These are phyloP conservation scores for Crithidia fasciculata DNA, from an alignment of 208 protist species.

Conservation along the genomic window DNA sequence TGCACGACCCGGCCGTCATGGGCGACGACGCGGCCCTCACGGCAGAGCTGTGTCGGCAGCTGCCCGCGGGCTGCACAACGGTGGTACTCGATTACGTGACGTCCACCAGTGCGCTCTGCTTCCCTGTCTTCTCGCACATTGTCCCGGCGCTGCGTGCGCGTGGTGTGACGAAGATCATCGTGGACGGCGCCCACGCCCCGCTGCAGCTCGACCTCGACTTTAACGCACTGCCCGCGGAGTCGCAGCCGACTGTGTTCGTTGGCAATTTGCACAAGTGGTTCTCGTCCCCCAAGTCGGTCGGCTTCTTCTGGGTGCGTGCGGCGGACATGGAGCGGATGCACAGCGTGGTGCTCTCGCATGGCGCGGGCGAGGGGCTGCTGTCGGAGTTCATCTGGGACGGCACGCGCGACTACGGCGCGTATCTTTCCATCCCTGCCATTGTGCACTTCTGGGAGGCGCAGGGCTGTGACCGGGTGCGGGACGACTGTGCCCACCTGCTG, in stretches of 20 bases:
- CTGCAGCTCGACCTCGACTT: slow-evolving; percentile 83
- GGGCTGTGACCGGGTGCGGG: slow-evolving; percentile 55
- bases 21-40: slow-evolving; percentile 68
- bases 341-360: slow-evolving; percentile 86
- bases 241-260: slow-evolving; percentile 78
- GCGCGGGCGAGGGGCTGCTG: slow-evolving; percentile 82
- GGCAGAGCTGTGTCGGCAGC: slow-evolving; percentile 54
- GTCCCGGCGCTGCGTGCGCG: slow-evolving; percentile 69
- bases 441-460: slow-evolving; percentile 81
- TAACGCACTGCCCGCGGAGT: slow-evolving; percentile 47
- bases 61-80: slow-evolving; percentile 76
- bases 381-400: slow-evolving; percentile 94
- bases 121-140: slow-evolving; percentile 84
- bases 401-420: slow-evolving; percentile 85
- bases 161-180: slow-evolving; percentile 83
- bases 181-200: slow-evolving; percentile 91
- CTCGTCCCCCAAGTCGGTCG: slow-evolving; percentile 82
- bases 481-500: slow-evolving; percentile 66
- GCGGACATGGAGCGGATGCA: slow-evolving; percentile 51
- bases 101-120: slow-evolving; percentile 81
- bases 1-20: slow-evolving; percentile 71
- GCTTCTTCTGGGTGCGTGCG: slow-evolving; percentile 82
- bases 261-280: slow-evolving; percentile 94
- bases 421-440: slow-evolving; percentile 78
- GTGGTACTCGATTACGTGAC: slow-evolving; percentile 90